Evolutionary conservation across 2,329 filamentous ascomycete species (phyloP), one percentile per base, ranked within the genome.

Genomic region (Paecilomyces sp.): DNA sequence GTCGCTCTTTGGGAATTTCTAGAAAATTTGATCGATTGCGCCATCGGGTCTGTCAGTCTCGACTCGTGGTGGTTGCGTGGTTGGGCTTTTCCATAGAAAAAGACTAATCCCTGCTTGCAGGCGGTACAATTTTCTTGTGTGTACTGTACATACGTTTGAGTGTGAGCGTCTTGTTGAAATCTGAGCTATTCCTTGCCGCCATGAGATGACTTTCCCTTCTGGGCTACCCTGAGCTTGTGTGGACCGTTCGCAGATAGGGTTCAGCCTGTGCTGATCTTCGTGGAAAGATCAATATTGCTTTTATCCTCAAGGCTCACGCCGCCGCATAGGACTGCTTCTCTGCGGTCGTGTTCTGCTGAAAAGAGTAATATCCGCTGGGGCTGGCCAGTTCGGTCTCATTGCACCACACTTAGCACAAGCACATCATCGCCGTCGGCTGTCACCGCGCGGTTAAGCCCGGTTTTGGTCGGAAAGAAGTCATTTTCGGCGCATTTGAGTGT

Each of bases 331-430:
- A 31, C 30, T 11, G 11, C 8, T 33, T 33, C 11, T 11, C 31
- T 11, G 31, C 3, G 31, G 31, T 33, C 31, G 6, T 31, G 30
- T 33, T 12, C 31, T 12, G 31, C 31, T 33, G 31, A 33, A 33
- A 47, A 47, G 9, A 47, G 41, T 47, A 47, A 47, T 18, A 9
- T 9, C 41, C 6, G 15, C n/a, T 47, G 41, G 41, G 41, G 41
- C 41, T 47, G 41, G 41, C n/a, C 18, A 47, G 53, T 51, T 54
- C 60, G 28, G 51, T 24, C 41, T 41, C 51, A 53, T 57, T 57
- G 55, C 55, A 50, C 41, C 55, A 57, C 55, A 13, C 22, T 57
- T 47, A 47, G 55, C n/a, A 4, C 13, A 31, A 57, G 55, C 55
- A 57, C 55, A 57, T 57, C 55, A 57, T 57, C 55, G 34, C 33